Conservation (phyloP, 2,329 filamentous ascomycete genomes). For the Claviceps quebecensis region DNA sequence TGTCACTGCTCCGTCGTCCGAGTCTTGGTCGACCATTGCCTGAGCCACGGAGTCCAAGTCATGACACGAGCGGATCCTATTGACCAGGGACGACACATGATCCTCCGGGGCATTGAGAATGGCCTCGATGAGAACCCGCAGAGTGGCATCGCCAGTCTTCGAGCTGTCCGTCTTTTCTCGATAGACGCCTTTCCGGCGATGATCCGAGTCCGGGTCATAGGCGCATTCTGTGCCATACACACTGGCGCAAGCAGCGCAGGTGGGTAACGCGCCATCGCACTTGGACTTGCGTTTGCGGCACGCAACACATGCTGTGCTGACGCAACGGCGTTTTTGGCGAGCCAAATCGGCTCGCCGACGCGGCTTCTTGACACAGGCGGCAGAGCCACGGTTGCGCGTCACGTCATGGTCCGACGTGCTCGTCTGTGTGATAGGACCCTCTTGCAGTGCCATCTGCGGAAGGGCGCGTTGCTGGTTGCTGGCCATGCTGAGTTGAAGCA, state of each 20-base stretch:
- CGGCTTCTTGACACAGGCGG: slow-evolving; percentile 27
- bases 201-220: slow-evolving; percentile 93
- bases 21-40: slow-evolving; percentile 32
- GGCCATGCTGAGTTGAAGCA: slow-evolving; percentile 1
- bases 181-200: slow-evolving; percentile 91
- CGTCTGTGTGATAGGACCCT: not conserved
- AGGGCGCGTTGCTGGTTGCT: not conserved
- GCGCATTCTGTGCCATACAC: slow-evolving; percentile 85
- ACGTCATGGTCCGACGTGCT: not conserved
- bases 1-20: slow-evolving; percentile 8
- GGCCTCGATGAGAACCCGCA: slow-evolving; percentile 85
- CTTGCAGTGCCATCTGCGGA: not conserved
- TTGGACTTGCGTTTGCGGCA: slow-evolving; percentile 70
- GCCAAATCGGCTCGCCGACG: slow-evolving; percentile 33
- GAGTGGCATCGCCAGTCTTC: slow-evolving; percentile 73
- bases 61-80: slow-evolving; percentile 76
- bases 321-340: slow-evolving; percentile 57
- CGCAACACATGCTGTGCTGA: slow-evolving; percentile 73
- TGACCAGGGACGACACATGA: slow-evolving; percentile 68
- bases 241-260: slow-evolving; percentile 88
- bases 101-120: slow-evolving; percentile 86
- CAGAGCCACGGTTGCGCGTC: slow-evolving; percentile 5
- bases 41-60: slow-evolving; percentile 43
- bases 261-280: slow-evolving; percentile 83
- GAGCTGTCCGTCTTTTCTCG: slow-evolving; percentile 82